phyloP scores from a whole-genome alignment of 2,329 filamentous ascomycete genomes.

The Lithohypha guttulata region DNA sequence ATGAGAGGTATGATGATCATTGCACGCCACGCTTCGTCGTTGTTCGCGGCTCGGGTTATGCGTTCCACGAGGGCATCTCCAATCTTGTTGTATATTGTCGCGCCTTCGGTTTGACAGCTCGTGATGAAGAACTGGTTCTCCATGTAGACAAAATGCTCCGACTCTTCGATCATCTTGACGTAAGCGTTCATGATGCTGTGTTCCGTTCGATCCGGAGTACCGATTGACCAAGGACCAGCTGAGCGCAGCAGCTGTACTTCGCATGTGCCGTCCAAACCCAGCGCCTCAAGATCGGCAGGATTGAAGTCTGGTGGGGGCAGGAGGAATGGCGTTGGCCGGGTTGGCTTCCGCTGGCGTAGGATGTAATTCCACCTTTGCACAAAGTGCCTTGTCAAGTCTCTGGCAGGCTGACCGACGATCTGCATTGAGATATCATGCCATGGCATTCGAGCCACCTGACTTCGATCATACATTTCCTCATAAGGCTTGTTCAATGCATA shows the following conservation, averaged over 20 bases:
- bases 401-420: conserved; percentile 86
- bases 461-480: conserved; percentile 96
- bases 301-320: conserved; percentile 89
- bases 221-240: conserved; percentile 81
- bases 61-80: conserved; percentile 90
- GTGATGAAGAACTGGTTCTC: conserved; percentile 99
- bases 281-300: conserved; percentile 68
- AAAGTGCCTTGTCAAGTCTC: conserved; percentile 90
- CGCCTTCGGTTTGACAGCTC: conserved; percentile 76
- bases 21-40: conserved; percentile 81
- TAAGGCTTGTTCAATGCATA: conserved; percentile 88
- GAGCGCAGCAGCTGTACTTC: conserved; percentile 94
- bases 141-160: conserved; percentile 95
- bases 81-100: conserved; percentile 82
- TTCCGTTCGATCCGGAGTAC: conserved; percentile 71
- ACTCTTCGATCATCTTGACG: conserved; percentile 85
- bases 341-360: conserved; percentile 81
- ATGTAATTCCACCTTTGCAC: conserved; percentile 98
- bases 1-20: conserved; percentile 87
- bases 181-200: conserved; percentile 95
- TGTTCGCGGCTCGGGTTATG: conserved; percentile 71
- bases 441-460: conserved; percentile 82
- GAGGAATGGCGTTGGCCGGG: conserved; percentile 83
- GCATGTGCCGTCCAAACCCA: conserved; percentile 86
- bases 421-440: conserved; percentile 99